Conservation (phyloP, 1,139 yeast genomes). For the Nadsonia starkeyi-henricii region DNA sequence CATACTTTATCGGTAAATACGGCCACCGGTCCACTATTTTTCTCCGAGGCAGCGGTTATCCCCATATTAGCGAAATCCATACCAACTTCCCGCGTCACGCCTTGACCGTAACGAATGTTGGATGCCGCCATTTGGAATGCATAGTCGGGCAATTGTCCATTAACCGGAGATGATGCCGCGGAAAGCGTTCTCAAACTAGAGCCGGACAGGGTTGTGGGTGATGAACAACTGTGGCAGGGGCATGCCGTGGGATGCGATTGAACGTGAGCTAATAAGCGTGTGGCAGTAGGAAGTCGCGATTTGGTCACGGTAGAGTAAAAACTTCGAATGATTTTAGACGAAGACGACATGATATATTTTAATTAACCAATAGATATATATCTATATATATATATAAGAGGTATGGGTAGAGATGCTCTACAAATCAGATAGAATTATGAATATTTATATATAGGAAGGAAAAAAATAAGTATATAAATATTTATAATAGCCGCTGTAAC, state of each 20-base stretch:
- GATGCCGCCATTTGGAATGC: conserved; percentile 31
- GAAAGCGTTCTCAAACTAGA: conserved; percentile 5
- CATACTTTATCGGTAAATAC: conserved; percentile 21
- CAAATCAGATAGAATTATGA: too few species aligned
- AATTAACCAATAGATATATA: too few species aligned
- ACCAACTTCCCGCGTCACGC: conserved; percentile 28
- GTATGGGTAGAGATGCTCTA: too few species aligned
- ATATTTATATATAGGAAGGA: too few species aligned
- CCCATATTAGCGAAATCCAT: conserved; percentile 26
- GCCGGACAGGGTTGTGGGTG: conserved; percentile 10
- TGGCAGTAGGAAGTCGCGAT: not conserved
- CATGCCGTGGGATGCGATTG: conserved; percentile 23
- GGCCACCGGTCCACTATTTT: conserved; percentile 20
- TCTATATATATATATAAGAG: too few species aligned
- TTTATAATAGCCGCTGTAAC: too few species aligned
- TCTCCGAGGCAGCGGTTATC: conserved; percentile 6
- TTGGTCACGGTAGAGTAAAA: too few species aligned
- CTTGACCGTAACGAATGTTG: conserved; percentile 28
- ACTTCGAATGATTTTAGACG: too few species aligned
- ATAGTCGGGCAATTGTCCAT: conserved; percentile 20
- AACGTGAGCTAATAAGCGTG: conserved; percentile 15
- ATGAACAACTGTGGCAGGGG: conserved; percentile 24
- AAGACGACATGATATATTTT: too few species aligned
- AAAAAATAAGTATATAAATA: too few species aligned
- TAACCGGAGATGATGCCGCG: conserved; percentile 10